Percentiles rank a stretch among this genome's conserved stretches.
phyloP scores from a whole-genome alignment of 345 rosid species.

The Populus deltoides region DNA sequence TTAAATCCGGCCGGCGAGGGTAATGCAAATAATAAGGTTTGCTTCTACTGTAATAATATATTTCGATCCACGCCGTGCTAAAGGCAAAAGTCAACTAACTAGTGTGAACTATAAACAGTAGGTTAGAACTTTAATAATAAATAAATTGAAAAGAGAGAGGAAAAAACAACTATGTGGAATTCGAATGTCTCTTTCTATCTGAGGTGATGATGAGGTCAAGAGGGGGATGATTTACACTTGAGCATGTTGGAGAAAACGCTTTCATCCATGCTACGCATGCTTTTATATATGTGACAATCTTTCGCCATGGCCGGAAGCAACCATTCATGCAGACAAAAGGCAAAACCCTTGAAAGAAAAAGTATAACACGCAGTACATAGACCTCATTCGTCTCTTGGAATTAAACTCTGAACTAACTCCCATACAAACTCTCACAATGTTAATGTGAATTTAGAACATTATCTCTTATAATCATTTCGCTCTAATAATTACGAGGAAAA shows the following conservation, averaged over 20 bases:
- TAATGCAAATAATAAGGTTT: background rate
- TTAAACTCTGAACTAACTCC: slow-evolving; percentile 29
- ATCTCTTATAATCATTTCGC: slow-evolving; percentile 28
- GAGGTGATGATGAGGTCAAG: slow-evolving; percentile 41
- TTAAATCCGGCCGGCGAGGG: background rate
- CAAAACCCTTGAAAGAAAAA: slow-evolving; percentile 11
- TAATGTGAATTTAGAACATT: slow-evolving; percentile 5
- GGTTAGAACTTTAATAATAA: background rate
- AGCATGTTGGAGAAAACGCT: slow-evolving; percentile 29
- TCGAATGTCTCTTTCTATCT: background rate
- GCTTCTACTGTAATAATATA: too few species aligned
- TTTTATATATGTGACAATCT: background rate
- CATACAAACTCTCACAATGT: slow-evolving; percentile 24
- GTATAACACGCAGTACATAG: background rate
- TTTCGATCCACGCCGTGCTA: too few species aligned
- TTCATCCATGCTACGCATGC: slow-evolving; percentile 21
- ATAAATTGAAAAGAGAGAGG: background rate
- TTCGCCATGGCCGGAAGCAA: slow-evolving; percentile 4
- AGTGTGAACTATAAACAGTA: too few species aligned
- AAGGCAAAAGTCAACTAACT: too few species aligned
- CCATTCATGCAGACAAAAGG: slow-evolving; percentile 11
- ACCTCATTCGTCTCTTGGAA: background rate
- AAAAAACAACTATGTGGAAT: background rate
- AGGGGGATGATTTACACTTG: slow-evolving; percentile 40
- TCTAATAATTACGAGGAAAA: slow-evolving; percentile 28